Conservation (phyloP, 192 early-diverging fungal species). For the Backusella australiensis region DNA sequence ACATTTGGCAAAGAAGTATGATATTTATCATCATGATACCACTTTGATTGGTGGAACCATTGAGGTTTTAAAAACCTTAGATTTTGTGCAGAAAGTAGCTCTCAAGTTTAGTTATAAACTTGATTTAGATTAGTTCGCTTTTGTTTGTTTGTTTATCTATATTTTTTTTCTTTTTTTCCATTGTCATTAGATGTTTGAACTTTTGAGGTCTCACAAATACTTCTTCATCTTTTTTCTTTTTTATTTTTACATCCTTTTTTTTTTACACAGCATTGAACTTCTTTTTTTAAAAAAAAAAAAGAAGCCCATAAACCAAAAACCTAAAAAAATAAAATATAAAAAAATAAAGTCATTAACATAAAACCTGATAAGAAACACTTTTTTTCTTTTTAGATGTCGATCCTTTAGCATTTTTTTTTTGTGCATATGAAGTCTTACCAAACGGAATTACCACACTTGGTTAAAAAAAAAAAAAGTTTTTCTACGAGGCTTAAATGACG, state of each 20-base stretch:
- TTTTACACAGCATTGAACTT: no score
- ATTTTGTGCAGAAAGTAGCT: constrained; percentile 28
- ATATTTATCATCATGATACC: constrained; percentile 9
- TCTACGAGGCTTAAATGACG: not conserved
- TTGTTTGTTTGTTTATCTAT: not conserved
- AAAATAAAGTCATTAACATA: constrained; percentile 35
- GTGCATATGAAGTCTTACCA: not conserved
- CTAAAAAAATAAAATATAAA: not conserved
- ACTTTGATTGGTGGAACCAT: constrained; percentile 20
- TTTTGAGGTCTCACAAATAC: not conserved
- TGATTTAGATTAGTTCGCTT: constrained; percentile 14
- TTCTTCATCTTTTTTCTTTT: not conserved
- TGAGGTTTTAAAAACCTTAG: constrained; percentile 30
- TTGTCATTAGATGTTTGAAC: not conserved
- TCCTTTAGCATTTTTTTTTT: not conserved
- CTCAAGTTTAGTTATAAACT: constrained; percentile 25
- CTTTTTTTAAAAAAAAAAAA: not conserved
- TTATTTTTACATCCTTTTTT: no score
- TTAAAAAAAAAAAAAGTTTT: not conserved
- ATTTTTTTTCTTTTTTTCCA: not conserved
- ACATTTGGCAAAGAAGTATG: constrained; percentile 31
- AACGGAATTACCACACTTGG: not conserved
- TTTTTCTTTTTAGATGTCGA: no score
- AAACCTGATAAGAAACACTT: constrained; percentile 30
- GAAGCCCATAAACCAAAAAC: constrained; percentile 3